A percentile compares a stretch with the other conserved stretches of the same genome.
Conservation (phyloP, 768 basidiomycete species). For the Solioccasus polychromus region DNA sequence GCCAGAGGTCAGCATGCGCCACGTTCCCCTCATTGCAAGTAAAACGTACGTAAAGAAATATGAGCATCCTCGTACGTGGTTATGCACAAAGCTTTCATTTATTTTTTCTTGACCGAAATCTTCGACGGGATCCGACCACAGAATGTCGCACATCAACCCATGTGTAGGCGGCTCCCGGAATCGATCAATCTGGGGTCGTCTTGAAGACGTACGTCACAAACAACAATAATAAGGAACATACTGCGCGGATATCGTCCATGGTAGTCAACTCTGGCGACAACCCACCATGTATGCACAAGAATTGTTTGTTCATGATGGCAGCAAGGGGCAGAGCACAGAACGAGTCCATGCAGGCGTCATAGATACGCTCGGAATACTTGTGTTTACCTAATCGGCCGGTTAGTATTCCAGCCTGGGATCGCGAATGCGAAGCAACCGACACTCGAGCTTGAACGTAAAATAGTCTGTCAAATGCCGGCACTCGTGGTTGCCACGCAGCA, state of each 20-base stretch:
- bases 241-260: conserved; percentile 56
- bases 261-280: conserved; percentile 69
- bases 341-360: conserved; percentile 71
- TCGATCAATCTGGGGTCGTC: conserved; percentile 53
- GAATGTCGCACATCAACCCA: conserved; percentile 72
- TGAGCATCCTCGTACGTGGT: conserved; percentile 70
- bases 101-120: conserved; percentile 70
- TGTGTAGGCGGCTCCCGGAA: conserved; percentile 73
- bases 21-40: not conserved
- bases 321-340: conserved; percentile 72
- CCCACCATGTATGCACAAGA: conserved; percentile 74
- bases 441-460: conserved; percentile 60
- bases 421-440: not conserved
- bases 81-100: conserved; percentile 64
- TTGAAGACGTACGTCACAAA: not conserved
- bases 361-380: conserved; percentile 74
- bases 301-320: conserved; percentile 79
- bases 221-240: conserved; percentile 37
- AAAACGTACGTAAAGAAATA: conserved; percentile 68
- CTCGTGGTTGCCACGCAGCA: conserved; percentile 64
- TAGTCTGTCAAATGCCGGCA: conserved; percentile 65
- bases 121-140: conserved; percentile 74
- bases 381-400: conserved; percentile 57
- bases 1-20: conserved; percentile 2
- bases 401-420: too few relatives aligned